These are phyloP conservation scores for Medicago ruthenica DNA, from an alignment of 306 rosid species.

Conservation along the genomic window DNA sequence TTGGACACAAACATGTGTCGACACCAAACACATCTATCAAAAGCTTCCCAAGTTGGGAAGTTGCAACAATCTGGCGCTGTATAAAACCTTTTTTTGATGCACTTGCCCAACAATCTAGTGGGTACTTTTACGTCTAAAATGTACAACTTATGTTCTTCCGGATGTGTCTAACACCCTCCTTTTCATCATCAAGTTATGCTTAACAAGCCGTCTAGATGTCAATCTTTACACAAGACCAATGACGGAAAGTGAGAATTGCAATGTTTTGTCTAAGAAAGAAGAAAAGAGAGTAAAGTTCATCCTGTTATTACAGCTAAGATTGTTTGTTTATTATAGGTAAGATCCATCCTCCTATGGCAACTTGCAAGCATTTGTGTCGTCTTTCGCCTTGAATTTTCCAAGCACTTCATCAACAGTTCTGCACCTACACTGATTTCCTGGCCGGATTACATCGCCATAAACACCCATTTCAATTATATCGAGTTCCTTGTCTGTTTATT, in stretches of 20 bases:
- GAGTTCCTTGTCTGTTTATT: conserved; percentile 80
- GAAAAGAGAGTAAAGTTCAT: too few species aligned
- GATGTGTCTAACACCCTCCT: not conserved
- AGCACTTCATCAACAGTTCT: conserved; percentile 89
- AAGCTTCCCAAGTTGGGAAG: not conserved
- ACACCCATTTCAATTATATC: conserved; percentile 98
- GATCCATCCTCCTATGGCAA: conserved; percentile 61
- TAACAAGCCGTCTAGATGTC: conserved; percentile 4
- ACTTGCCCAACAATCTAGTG: not conserved
- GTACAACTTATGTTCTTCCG: not conserved
- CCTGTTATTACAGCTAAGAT: not conserved
- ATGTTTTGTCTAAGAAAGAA: not conserved
- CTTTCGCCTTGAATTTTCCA: conserved; percentile 76
- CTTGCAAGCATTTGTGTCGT: conserved; percentile 69
- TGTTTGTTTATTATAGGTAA: conserved; percentile 3
- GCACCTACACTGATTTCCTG: conserved; percentile 92
- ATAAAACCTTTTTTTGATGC: not conserved
- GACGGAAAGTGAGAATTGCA: not conserved
- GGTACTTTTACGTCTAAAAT: conserved; percentile 4
- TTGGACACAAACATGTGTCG: not conserved
- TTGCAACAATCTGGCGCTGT: not conserved
- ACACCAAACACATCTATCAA: not conserved
- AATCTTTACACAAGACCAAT: conserved; percentile 16
- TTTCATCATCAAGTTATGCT: not conserved
- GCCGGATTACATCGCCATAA: conserved; percentile 89